Percentiles rank a stretch among this genome's conserved stretches.
Evolutionary conservation across 345 rosid species (phyloP).

Genomic region (Salix dunnii): DNA sequence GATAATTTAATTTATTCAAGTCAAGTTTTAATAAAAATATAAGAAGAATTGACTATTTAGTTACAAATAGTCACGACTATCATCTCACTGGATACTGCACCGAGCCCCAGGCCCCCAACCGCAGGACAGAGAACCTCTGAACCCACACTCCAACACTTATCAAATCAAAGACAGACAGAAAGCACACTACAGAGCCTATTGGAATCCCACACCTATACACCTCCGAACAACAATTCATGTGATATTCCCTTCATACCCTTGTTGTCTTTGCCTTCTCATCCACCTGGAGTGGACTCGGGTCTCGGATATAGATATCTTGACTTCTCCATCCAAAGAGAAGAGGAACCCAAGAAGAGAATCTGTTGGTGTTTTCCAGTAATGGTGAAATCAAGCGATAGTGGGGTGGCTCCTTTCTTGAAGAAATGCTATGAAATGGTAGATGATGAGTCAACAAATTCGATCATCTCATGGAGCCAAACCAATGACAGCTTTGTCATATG

Average conservation of each 20-base stretch:
- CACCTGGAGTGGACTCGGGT: neutral
- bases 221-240: neutral
- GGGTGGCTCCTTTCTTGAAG: slow-evolving; percentile 66
- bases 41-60: too few relatives aligned
- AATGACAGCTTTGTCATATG: slow-evolving; percentile 56
- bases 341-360: neutral
- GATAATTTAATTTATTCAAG: too few relatives aligned
- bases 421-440: slow-evolving; percentile 92
- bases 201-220: neutral
- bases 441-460: slow-evolving; percentile 52
- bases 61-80: too few relatives aligned
- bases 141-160: neutral
- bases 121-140: too few relatives aligned
- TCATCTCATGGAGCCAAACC: slow-evolving; percentile 59
- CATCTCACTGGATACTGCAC: too few relatives aligned
- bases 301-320: neutral
- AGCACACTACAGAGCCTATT: neutral
- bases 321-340: too few relatives aligned
- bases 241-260: slow-evolving; percentile 11
- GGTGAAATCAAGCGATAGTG: slow-evolving; percentile 58
- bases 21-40: too few relatives aligned
- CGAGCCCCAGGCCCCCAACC: too few relatives aligned
- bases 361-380: slow-evolving; percentile 6
- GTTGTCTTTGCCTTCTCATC: neutral
- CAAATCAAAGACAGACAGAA: neutral